Evolutionary conservation across 192 early-diverging fungal species (phyloP).

Genomic region (Rhizoclosmatium globosum): DNA sequence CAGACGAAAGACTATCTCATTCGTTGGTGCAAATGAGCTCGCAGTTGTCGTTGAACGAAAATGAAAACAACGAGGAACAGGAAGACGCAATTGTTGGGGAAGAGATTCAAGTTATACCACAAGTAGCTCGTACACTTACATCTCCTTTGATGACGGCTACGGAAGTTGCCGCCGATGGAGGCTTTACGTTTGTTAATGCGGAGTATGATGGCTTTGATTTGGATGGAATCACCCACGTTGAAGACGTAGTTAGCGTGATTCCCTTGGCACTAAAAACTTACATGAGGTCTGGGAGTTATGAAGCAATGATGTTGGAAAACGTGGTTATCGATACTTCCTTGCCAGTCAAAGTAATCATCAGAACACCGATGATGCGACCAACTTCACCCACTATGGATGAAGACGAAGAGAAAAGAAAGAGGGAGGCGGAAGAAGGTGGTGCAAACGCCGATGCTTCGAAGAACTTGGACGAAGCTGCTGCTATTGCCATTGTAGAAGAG

Average conservation of each 20-base stretch:
- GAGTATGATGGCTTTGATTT: constrained; percentile 39
- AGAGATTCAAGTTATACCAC: constrained; percentile 37
- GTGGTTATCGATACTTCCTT: not conserved
- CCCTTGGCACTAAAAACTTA: not conserved
- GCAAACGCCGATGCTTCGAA: not conserved
- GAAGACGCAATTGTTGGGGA: constrained; percentile 30
- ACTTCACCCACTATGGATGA: constrained; percentile 31
- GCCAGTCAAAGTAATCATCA: not conserved
- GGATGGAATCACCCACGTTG: not conserved
- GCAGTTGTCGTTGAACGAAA: not conserved
- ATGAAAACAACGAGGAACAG: not conserved
- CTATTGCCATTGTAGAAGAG: constrained; percentile 25
- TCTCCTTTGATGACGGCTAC: constrained; percentile 19
- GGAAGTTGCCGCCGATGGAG: constrained; percentile 8
- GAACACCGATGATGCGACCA: constrained; percentile 43
- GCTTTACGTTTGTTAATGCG: constrained; percentile 42
- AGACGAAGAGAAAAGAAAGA: constrained; percentile 13
- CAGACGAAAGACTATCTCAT: not conserved
- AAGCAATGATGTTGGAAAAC: constrained; percentile 1
- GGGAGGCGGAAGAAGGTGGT: constrained; percentile 3
- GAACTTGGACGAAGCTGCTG: constrained; percentile 22
- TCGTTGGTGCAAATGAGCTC: not conserved
- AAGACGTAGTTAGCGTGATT: constrained; percentile 9
- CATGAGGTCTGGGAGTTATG: constrained; percentile 21
- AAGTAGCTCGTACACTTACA: constrained; percentile 26